These are phyloP conservation scores for Aspergillus sp. DNA, from an alignment of 2,329 filamentous ascomycete species.

Conservation along the genomic window DNA sequence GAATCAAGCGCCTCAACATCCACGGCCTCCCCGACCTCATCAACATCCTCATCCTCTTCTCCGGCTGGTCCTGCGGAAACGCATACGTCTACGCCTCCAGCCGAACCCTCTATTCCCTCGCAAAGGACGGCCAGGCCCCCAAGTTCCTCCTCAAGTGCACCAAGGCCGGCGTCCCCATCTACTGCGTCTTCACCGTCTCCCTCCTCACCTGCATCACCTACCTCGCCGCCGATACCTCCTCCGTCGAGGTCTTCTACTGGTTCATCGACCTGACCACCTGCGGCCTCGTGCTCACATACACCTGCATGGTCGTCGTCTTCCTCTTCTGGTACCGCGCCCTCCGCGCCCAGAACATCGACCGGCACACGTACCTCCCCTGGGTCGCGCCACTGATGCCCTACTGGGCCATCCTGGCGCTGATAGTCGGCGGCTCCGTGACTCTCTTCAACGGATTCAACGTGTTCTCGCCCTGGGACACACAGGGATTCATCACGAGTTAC, in stretches of 20 bases:
- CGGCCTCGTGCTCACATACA: conserved; percentile 47
- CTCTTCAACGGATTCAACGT: conserved; percentile 63
- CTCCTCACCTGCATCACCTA: conserved; percentile 69
- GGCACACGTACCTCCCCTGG: conserved; percentile 65
- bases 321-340: conserved; percentile 70
- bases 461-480: conserved; percentile 42
- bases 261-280: conserved; percentile 59
- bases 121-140: conserved; percentile 52
- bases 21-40: conserved; percentile 67
- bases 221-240: conserved; percentile 63
- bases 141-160: conserved; percentile 60
- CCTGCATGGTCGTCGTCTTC: conserved; percentile 67
- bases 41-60: conserved; percentile 72
- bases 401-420: conserved; percentile 63
- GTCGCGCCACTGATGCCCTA: conserved; percentile 68
- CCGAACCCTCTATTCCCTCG: conserved; percentile 50
- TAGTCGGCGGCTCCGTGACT: conserved; percentile 55
- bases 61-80: conserved; percentile 68
- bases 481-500: conserved; percentile 53
- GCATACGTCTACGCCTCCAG: conserved; percentile 60
- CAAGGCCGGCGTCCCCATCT: conserved; percentile 65
- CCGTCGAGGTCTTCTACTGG: conserved; percentile 68
- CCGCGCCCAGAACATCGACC: conserved; percentile 65
- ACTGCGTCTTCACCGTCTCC: conserved; percentile 65
- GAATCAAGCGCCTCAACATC: conserved; percentile 66